Evolutionary conservation across 306 rosid genomes (phyloP).

Genomic region (Gleditsia sinensis): DNA sequence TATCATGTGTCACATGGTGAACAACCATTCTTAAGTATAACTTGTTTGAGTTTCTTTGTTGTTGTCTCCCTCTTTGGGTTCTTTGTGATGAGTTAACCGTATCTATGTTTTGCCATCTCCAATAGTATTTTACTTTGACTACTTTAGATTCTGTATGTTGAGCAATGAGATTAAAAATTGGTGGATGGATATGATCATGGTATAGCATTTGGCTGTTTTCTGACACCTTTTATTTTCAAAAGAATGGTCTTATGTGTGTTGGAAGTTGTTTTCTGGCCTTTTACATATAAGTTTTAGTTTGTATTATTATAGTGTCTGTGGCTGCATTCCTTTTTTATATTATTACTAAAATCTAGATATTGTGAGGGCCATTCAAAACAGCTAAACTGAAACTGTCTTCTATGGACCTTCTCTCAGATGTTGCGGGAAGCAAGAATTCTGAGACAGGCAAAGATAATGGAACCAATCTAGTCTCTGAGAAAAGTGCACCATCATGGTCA

Average conservation of each 20-base stretch:
- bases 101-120: slow-evolving; percentile 9
- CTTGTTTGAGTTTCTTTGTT: slow-evolving; percentile 23
- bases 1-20: slow-evolving; percentile 70
- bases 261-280: neutral
- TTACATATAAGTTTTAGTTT: slow-evolving; percentile 18
- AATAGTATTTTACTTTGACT: slow-evolving; percentile 23
- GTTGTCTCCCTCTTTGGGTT: neutral
- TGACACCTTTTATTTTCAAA: slow-evolving; percentile 25
- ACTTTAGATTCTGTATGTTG: neutral
- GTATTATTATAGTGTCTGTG: slow-evolving; percentile 21
- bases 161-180: slow-evolving; percentile 25
- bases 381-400: slow-evolving; percentile 32
- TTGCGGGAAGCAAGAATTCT: slow-evolving; percentile 66
- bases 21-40: slow-evolving; percentile 25
- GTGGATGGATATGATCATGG: slow-evolving; percentile 17
- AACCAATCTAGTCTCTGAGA: slow-evolving; percentile 62
- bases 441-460: slow-evolving; percentile 74
- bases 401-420: slow-evolving; percentile 57
- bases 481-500: slow-evolving; percentile 47
- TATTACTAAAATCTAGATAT: slow-evolving; percentile 32
- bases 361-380: slow-evolving; percentile 22
- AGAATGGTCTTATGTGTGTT: slow-evolving; percentile 15
- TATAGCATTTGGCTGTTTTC: slow-evolving; percentile 25
- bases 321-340: slow-evolving; percentile 18
- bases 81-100: neutral